Evolutionary conservation across 768 basidiomycete species (phyloP), one percentile per base, ranked within the genome.

Genomic region (Boletus rex-veris): DNA sequence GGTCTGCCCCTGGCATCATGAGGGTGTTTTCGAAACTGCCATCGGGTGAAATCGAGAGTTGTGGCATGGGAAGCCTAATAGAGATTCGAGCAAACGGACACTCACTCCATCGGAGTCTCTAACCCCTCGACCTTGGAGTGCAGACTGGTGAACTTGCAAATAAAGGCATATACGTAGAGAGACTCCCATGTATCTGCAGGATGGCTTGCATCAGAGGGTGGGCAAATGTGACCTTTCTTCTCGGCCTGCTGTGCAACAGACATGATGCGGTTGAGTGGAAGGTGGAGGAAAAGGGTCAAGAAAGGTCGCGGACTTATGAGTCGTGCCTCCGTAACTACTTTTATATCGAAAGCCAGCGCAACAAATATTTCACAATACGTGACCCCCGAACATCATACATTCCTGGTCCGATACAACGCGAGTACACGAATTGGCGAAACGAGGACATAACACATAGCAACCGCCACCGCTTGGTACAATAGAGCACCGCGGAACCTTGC

Each of bases 161-260:
- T 84, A 74, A 93, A 93, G 30, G 85, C 81, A 70, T 90, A 93
- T 36, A 93, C 82, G 71, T 91, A 92, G 59, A 90, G 72, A 6
- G 86, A 82, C 74, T 93, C 91, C 91, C 91, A 93, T 71, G 87
- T 86, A 74, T 87, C 86, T 50, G 77, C 76, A 28, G 91, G 91
- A 75, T 90, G 88, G 24, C 70, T 79, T 26, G 87, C 88, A 64
- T 75, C 78, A 18, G 88, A 79, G 5, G 77, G 75, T 14, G 80
- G 80, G 52, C 79, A 81, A 41, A 80, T 45, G 57, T 81, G 80
- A 3, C 77, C 77, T 68, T 77, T 80, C 70, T 79, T 80, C 48
- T 78, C 75, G 30, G 60, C 18, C 56, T 65, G 64, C 62, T 64
- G 54, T 53, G 69, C 59, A 48, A 67, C 71, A 60, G 65, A 54